A percentile compares a stretch with the other conserved stretches of the same genome.
Evolutionary conservation across 768 basidiomycete genomes (phyloP).

Genomic region (Suillus subluteus): DNA sequence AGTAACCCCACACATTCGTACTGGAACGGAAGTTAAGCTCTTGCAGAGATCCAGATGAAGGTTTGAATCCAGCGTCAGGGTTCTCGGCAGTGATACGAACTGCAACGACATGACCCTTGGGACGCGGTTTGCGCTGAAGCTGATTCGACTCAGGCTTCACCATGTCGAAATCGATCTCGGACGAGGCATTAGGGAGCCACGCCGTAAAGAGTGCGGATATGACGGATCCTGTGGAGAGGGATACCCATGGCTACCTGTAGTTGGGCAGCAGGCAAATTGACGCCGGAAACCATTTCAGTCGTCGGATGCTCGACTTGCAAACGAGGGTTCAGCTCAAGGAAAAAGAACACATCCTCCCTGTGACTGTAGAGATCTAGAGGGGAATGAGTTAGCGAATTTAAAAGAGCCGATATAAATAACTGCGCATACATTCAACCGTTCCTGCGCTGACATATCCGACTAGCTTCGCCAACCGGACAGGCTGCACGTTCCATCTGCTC

Average conservation of each 20-base stretch:
- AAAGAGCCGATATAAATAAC: slow-evolving; percentile 14
- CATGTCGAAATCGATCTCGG: slow-evolving; percentile 98
- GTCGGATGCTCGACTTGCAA: slow-evolving; percentile 99
- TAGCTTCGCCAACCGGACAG: slow-evolving; percentile 97
- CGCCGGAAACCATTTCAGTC: slow-evolving; percentile 99
- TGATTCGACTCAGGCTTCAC: slow-evolving; percentile 83
- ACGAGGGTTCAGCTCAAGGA: slow-evolving; percentile 98
- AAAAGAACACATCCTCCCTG: slow-evolving; percentile 92
- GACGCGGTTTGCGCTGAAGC: slow-evolving; percentile 91
- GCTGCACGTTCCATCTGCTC: slow-evolving; percentile 99
- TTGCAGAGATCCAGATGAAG: slow-evolving; percentile 94
- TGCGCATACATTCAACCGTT: slow-evolving; percentile 87
- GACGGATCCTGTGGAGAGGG: slow-evolving; percentile 91
- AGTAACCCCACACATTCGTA: slow-evolving; percentile 99
- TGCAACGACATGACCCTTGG: slow-evolving; percentile 98
- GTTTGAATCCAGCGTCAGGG: slow-evolving; percentile 99
- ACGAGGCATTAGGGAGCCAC: slow-evolving; percentile 86
- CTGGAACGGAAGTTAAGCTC: slow-evolving; percentile 99
- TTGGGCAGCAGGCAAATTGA: slow-evolving; percentile 97
- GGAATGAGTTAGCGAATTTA: slow-evolving; percentile 13
- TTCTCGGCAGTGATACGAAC: slow-evolving; percentile 99
- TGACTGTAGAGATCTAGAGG: slow-evolving; percentile 89
- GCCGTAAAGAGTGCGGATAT: slow-evolving; percentile 95
- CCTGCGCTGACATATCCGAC: slow-evolving; percentile 99
- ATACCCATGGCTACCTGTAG: slow-evolving; percentile 98